Evolutionary conservation across 2,329 filamentous ascomycete species (phyloP), one percentile per base, ranked within the genome.

Genomic region (Paecilomyces niveus): DNA sequence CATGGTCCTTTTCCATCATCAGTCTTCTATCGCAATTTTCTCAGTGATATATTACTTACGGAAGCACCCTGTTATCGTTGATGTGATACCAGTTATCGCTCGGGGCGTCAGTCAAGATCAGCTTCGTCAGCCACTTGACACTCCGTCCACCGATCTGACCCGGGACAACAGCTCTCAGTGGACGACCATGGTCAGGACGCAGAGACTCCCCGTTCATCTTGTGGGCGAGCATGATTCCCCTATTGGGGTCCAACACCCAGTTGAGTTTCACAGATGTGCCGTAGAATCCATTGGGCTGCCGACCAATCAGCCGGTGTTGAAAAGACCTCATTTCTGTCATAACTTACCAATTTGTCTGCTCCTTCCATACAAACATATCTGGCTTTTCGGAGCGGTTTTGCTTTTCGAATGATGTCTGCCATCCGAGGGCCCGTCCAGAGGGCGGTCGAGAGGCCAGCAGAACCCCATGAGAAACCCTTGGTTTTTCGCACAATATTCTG

Each of bases 61-160:
- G 92, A 45, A 97, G 76, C 1, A 97, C 91, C 59, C 91, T 81
- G 70, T 97, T 97, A 72, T 97, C 92, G 73, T 94, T 92, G 62
- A 95, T 91, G 72, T 97, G 92, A 67, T 96, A 96, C 90, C 91
- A 96, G 69, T 95, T 96, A 62, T 93, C 88, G 69, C 91, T 96
- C 0, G 92, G 91, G 24, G 81, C 79, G 9, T 86, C 83, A 0
- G 91, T 93, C 55, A 97, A 73, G 51, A 92, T 88, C 60, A 97
- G 82, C 63, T 81, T 87, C 76, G 88, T 93, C 59, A 97, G 72
- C 92, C 92, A 97, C 74, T 97, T 97, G 32, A 97, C 92, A 71
- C 90, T 96, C 62, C 92, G 83, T 0, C 92, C 92, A 33, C 92
- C 92, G 61, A 97, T 96, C 72, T 96, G 91, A 0, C 92, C 92